phyloP scores from a whole-genome alignment of 495 filamentous ascomycete species.

The Penicillium mononematosum region DNA sequence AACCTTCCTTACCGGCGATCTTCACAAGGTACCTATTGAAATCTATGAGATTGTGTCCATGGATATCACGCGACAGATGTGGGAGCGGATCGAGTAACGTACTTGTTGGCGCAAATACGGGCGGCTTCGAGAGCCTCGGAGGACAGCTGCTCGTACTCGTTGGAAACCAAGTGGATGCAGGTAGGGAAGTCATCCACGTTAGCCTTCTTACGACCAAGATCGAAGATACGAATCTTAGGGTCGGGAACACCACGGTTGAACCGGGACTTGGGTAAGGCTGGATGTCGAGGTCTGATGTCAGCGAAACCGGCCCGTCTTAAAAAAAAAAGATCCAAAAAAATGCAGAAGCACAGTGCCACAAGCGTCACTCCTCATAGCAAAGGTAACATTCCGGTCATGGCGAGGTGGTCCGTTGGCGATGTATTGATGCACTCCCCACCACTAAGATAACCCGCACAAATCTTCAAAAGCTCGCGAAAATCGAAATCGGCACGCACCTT shows the following conservation, averaged over 20 bases:
- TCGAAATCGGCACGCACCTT: constrained; percentile 64
- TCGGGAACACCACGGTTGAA: constrained; percentile 99
- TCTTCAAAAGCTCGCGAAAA: constrained; percentile 22
- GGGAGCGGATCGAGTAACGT: constrained; percentile 25
- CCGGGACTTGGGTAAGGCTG: constrained; percentile 96
- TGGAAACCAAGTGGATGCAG: constrained; percentile 97
- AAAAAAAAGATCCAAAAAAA: neutral
- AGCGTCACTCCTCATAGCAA: neutral
- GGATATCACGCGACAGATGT: neutral
- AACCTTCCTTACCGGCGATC: constrained; percentile 93
- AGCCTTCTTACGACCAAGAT: constrained; percentile 97
- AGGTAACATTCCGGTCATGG: neutral
- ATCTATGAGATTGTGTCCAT: constrained; percentile 15
- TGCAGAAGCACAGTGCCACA: neutral
- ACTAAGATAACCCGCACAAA: constrained; percentile 37
- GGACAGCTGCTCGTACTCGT: constrained; percentile 97
- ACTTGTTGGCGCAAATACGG: constrained; percentile 99
- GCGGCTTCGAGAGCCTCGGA: constrained; percentile 98
- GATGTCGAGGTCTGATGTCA: constrained; percentile 27
- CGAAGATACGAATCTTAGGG: constrained; percentile 98
- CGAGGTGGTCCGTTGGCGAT: constrained; percentile 6
- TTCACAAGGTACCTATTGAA: constrained; percentile 79
- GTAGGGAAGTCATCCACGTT: constrained; percentile 96
- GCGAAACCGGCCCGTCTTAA: constrained; percentile 10
- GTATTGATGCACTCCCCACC: constrained; percentile 30